Percentiles rank a stretch among this genome's conserved stretches.
Evolutionary conservation across 2,329 filamentous ascomycete species (phyloP).

Genomic region (Fonsecaea pedrosoi): DNA sequence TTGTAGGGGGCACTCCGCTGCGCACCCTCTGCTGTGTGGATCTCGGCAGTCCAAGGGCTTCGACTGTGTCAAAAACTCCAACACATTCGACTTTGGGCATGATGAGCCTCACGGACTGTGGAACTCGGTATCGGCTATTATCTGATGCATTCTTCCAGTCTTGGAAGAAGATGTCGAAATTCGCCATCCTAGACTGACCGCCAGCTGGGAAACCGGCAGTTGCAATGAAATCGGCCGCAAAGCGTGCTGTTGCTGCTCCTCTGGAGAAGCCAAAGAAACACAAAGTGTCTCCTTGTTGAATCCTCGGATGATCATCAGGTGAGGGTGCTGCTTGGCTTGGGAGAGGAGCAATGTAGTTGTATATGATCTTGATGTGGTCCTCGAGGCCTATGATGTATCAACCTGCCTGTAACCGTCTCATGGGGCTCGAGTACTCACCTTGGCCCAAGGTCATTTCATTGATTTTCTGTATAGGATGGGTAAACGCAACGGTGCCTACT

Average conservation of each 20-base stretch:
- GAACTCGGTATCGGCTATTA: neutral
- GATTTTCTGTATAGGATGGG: neutral
- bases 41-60: neutral
- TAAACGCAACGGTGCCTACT: neutral
- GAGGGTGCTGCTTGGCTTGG: neutral
- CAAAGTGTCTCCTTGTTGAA: neutral
- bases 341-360: neutral
- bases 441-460: neutral
- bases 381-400: neutral
- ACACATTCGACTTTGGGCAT: neutral
- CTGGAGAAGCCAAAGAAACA: constrained; percentile 2
- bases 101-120: neutral
- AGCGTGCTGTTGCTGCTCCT: neutral
- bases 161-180: neutral
- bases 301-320: neutral
- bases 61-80: neutral
- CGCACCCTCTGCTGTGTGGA: neutral
- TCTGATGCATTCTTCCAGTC: neutral
- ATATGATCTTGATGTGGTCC: neutral
- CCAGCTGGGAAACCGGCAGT: neutral
- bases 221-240: neutral
- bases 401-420: neutral
- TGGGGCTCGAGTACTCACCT: neutral
- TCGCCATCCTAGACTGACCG: neutral
- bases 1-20: neutral